phyloP scores from a whole-genome alignment of 805 yeast species.

The Candida maltosa region DNA sequence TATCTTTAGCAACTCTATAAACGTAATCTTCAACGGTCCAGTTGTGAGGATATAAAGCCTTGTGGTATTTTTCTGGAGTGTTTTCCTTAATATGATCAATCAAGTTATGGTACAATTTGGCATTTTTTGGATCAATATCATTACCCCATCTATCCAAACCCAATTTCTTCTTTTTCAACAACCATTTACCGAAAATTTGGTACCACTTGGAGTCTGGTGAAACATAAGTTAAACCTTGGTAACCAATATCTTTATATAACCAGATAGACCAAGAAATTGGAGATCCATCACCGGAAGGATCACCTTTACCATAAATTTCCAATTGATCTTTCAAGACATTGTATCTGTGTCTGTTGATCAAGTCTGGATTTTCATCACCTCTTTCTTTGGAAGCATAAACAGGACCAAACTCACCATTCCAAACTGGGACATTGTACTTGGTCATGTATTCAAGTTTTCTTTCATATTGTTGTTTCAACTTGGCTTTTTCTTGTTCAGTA shows the following conservation, averaged over 20 bases:
- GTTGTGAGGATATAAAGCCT: constrained; percentile 37
- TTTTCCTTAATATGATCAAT: constrained; percentile 33
- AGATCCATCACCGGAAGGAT: constrained; percentile 44
- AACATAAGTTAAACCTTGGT: constrained; percentile 48
- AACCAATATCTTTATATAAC: constrained; percentile 53
- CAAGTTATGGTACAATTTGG: constrained; percentile 32
- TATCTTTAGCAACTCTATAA: constrained; percentile 38
- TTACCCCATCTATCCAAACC: constrained; percentile 52
- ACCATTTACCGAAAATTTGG: constrained; percentile 39
- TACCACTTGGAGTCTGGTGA: constrained; percentile 43
- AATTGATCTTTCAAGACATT: constrained; percentile 45
- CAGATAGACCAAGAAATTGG: constrained; percentile 52
- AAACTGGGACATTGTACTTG: constrained; percentile 42
- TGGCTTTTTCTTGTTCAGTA: constrained; percentile 28
- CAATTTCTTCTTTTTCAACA: constrained; percentile 39
- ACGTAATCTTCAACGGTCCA: constrained; percentile 39
- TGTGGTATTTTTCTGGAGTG: constrained; percentile 39
- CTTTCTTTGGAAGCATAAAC: constrained; percentile 43
- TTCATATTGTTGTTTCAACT: constrained; percentile 35
- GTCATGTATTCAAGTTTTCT: constrained; percentile 43
- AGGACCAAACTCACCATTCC: constrained; percentile 56
- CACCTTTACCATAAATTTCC: constrained; percentile 40
- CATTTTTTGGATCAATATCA: constrained; percentile 40
- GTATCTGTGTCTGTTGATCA: constrained; percentile 38
- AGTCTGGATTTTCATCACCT: constrained; percentile 37